These are phyloP conservation scores for Linnemannia elongata DNA, from an alignment of 192 early-diverging fungal genomes.

Conservation along the genomic window DNA sequence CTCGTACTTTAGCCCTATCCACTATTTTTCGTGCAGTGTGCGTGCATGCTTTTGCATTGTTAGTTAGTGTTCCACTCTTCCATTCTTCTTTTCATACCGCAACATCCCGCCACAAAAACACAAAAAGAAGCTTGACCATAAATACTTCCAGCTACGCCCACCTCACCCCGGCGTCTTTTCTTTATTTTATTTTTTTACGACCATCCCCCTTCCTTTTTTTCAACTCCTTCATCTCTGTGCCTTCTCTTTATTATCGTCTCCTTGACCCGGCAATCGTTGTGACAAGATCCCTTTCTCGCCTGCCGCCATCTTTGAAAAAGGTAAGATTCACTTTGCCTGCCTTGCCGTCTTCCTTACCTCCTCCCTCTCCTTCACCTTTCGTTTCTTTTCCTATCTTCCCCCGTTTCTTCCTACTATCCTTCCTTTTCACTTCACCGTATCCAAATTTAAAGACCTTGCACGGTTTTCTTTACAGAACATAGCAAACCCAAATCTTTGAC, in stretches of 20 bases:
- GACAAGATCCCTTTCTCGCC: background rate
- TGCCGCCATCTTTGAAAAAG: background rate
- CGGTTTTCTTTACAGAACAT: too few species aligned
- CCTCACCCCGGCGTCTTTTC: too few species aligned
- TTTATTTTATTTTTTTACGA: background rate
- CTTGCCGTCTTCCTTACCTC: background rate
- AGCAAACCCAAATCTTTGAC: too few species aligned
- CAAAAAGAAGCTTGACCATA: background rate
- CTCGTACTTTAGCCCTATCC: background rate
- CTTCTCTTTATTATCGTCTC: background rate
- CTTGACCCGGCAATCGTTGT: slow-evolving; percentile 1
- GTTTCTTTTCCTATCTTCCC: background rate
- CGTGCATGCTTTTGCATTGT: background rate
- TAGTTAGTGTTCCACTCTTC: background rate
- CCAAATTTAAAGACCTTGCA: too few species aligned
- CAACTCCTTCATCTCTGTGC: background rate
- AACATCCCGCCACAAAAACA: background rate
- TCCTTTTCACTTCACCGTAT: background rate
- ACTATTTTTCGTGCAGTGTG: background rate
- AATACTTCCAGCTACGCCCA: slow-evolving; percentile 5
- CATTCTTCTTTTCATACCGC: background rate
- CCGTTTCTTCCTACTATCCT: background rate
- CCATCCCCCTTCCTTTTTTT: background rate
- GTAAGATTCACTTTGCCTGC: background rate
- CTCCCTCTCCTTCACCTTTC: background rate